A percentile compares a stretch with the other conserved stretches of the same genome.
Conservation (phyloP, 2,329 filamentous ascomycete genomes). For the Aspergillus sp. region DNA sequence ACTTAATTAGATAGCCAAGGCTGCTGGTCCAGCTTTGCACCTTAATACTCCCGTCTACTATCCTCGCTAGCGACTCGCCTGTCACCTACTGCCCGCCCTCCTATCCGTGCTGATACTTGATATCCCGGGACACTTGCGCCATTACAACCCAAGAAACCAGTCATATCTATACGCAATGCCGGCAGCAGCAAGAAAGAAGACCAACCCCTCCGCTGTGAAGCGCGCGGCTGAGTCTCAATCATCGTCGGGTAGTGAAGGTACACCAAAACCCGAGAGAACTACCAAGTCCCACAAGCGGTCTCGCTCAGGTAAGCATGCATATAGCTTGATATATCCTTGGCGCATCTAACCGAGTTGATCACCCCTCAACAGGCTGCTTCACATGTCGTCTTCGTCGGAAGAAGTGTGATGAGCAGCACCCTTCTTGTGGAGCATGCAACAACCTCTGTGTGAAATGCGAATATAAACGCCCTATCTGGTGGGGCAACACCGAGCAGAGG, state of each 20-base stretch:
- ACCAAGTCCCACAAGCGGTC: constrained; percentile 92
- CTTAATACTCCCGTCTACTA: constrained; percentile 18
- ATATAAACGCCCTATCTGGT: constrained; percentile 97
- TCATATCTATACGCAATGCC: constrained; percentile 17
- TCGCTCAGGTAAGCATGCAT: constrained; percentile 74
- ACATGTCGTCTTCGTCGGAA: constrained; percentile 67
- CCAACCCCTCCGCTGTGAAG: constrained; percentile 9
- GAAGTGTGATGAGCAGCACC: constrained; percentile 69
- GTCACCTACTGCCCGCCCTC: constrained; percentile 3
- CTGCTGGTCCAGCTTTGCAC: constrained; percentile 45
- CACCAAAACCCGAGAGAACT: constrained; percentile 56
- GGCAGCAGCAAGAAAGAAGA: constrained; percentile 19
- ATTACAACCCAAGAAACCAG: not conserved
- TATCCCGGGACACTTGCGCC: not conserved
- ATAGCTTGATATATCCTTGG: constrained; percentile 5
- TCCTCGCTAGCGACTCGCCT: constrained; percentile 15
- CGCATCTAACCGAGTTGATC: not conserved
- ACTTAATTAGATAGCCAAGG: constrained; percentile 35
- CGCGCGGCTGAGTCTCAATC: constrained; percentile 25
- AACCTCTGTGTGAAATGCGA: constrained; percentile 84
- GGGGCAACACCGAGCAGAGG: constrained; percentile 87
- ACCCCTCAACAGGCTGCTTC: constrained; percentile 57
- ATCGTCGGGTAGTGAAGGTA: constrained; percentile 49
- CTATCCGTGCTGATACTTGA: not conserved
- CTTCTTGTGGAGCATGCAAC: constrained; percentile 63